A percentile compares a stretch with the other conserved stretches of the same genome.
Evolutionary conservation across 345 rosid species (phyloP).

Genomic region (Jatropha curcas): DNA sequence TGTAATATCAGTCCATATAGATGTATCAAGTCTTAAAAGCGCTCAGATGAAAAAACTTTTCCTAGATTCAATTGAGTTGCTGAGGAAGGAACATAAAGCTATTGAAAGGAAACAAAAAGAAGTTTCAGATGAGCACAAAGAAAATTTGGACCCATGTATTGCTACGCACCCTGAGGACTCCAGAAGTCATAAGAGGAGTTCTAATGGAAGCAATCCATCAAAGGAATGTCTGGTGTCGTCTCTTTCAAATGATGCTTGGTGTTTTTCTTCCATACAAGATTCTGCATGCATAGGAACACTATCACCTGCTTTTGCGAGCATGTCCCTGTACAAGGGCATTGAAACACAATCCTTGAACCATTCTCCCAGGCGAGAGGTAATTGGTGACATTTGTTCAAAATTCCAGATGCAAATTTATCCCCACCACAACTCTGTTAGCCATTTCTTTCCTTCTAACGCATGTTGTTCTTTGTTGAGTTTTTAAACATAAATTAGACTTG

Average conservation of each 20-base stretch:
- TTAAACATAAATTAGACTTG: background rate
- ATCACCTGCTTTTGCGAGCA: background rate
- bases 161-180: constrained; percentile 1
- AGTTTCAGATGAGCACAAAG: constrained; percentile 17
- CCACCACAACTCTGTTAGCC: background rate
- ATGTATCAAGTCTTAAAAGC: constrained; percentile 1
- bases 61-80: constrained; percentile 28
- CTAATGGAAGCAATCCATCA: constrained; percentile 13
- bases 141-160: constrained; percentile 30
- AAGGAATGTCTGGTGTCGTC: background rate
- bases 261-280: constrained; percentile 7
- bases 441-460: background rate
- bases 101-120: constrained; percentile 22
- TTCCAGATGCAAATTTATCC: background rate
- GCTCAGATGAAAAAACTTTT: background rate
- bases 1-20: constrained; percentile 3
- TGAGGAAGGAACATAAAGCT: constrained; percentile 25
- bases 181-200: constrained; percentile 8
- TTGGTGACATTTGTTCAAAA: background rate
- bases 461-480: too few species aligned
- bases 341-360: constrained; percentile 4
- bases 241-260: background rate
- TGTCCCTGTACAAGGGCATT: background rate
- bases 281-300: background rate
- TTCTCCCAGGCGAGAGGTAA: constrained; percentile 12